Base-by-base conservation (phyloP, 768 basidiomycete genomes). In the Lentinula sp. region DNA sequence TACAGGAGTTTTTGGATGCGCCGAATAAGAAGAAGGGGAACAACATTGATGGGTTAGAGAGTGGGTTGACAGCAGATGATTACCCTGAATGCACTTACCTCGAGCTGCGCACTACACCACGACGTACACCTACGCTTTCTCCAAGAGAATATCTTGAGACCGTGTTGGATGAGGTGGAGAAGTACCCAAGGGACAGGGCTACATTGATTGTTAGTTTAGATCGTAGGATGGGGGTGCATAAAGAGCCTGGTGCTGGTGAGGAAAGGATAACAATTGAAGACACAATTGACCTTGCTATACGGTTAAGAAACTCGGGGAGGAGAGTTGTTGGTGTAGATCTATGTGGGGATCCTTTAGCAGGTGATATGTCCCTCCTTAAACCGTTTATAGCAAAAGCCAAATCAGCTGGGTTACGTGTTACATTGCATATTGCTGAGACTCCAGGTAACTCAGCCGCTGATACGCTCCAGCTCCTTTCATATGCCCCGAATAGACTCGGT, bases 401-500 rank as follows among this genome's bases (percentile, higher is more conserved):
- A 60, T 75, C 69, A 41, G 84, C 80, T 1, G 90, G 89, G 0
- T 70, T 94, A 7, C 80, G 85, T 1, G 66, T 92, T n/a, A 94
- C 92, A 0, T 69, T 93, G 41, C 92, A 94, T 70, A 86, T 93
- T 56, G 90, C 92, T 1, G 92, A 95, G 80, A 90, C 88, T 61
- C 28, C 28, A 28, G 28, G 28, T 28, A 41, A 85, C 86, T 84
- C 81, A 0, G 59, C 61, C 7, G 66, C 72, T 32, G 84, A 83
- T 67, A 72, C 87, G 1, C 71, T 81, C 8, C 69, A 74, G 41
- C 73, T 93, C 12, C 79, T 93, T 0, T 81, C 82, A 1, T 86
- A 79, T 70, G 70, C 72, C 20, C 91, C 91, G 0, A 77, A 86
- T 56, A 77, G 92, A 46, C 75, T 94, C 0, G 89, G 92, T 0